phyloP scores from a whole-genome alignment of 2,329 filamentous ascomycete species.

The Arthrobotrys sphaeroides region DNA sequence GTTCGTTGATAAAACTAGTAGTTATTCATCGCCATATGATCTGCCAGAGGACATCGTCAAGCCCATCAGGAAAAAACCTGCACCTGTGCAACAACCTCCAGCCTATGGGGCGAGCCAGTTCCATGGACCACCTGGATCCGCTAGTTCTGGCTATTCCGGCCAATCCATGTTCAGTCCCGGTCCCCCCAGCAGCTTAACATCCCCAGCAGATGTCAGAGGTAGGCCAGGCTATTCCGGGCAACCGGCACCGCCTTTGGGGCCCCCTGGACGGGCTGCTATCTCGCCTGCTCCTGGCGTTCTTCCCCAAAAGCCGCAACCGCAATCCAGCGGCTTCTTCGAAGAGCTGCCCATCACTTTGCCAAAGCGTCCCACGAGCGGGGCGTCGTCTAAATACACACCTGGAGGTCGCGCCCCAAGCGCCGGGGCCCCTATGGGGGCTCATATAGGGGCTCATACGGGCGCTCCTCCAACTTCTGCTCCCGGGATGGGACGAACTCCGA shows the following conservation, averaged over 20 bases:
- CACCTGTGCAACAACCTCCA: constrained; percentile 61
- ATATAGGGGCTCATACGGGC: not conserved
- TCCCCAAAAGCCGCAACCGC: constrained; percentile 21
- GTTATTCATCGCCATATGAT: constrained; percentile 94
- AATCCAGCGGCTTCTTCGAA: constrained; percentile 38
- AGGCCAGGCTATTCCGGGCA: constrained; percentile 31
- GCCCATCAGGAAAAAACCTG: constrained; percentile 70
- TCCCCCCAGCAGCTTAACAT: constrained; percentile 20
- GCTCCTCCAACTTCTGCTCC: constrained; percentile 25
- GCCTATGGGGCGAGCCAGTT: constrained; percentile 8
- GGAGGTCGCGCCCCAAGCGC: constrained; percentile 13
- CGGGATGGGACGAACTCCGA: constrained; percentile 18
- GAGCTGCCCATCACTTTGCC: constrained; percentile 30
- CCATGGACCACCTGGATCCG: constrained; percentile 17
- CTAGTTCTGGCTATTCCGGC: constrained; percentile 19
- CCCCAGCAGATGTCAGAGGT: constrained; percentile 42
- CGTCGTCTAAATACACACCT: constrained; percentile 35
- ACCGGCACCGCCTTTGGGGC: constrained; percentile 12
- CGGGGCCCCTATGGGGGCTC: not conserved
- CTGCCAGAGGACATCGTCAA: constrained; percentile 87
- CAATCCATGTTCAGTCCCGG: constrained; percentile 34
- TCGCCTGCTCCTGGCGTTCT: constrained; percentile 17
- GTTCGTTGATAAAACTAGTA: constrained; percentile 91
- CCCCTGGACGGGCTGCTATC: not conserved
- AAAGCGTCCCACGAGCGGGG: constrained; percentile 29